Conservation (phyloP, 441 rosid genomes). For the Geranium incanum region DNA sequence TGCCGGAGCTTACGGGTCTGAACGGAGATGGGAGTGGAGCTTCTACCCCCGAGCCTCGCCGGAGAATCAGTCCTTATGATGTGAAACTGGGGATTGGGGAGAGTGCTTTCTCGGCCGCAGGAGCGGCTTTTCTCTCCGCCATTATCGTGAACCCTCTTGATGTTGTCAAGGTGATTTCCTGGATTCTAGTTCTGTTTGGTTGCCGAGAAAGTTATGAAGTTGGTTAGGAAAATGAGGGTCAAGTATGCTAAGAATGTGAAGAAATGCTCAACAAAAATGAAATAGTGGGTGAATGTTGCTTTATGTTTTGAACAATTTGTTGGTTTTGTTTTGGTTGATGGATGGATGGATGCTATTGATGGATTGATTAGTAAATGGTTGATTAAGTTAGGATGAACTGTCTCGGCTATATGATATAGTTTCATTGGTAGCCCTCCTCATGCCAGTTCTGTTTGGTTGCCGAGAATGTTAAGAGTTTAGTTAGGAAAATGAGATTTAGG, state of each 20-base stretch:
- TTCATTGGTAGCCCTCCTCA: neutral
- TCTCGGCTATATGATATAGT: neutral
- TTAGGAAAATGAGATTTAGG: neutral
- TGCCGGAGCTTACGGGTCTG: slow-evolving; percentile 1
- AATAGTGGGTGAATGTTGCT: neutral
- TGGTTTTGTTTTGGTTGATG: neutral
- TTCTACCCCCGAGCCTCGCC: neutral
- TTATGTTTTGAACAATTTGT: neutral
- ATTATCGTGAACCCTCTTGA: slow-evolving; percentile 3
- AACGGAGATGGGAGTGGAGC: neutral
- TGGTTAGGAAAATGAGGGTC: neutral
- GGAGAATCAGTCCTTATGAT: neutral
- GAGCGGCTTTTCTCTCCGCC: slow-evolving; percentile 4
- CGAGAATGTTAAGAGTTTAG: neutral
- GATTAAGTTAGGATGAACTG: neutral
- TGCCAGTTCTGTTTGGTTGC: neutral
- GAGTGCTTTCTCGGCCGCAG: slow-evolving; percentile 5
- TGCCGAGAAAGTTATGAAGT: neutral
- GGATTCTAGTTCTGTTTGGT: neutral
- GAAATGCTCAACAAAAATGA: neutral
- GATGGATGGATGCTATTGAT: neutral
- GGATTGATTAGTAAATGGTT: neutral
- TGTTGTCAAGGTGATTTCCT: neutral
- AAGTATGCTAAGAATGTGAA: neutral
- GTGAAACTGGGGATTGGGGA: neutral